These are phyloP conservation scores for Poteriospumella lacustris DNA, from an alignment of 108 stramenopile species.

Conservation along the genomic window DNA sequence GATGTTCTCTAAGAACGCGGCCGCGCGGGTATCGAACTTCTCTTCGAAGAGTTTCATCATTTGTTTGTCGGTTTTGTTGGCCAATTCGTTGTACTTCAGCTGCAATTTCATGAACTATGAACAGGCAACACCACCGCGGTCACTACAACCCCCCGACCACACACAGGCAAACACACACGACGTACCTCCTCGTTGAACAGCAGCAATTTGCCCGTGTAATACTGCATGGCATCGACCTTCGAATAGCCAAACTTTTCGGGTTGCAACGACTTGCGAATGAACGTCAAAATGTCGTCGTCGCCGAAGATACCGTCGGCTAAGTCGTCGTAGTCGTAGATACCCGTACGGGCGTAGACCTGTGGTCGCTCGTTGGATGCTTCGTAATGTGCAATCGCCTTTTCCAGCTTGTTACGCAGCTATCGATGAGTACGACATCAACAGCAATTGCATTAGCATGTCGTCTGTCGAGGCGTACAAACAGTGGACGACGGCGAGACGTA, in stretches of 20 bases:
- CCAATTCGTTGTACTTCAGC: background rate
- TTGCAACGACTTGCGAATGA: background rate
- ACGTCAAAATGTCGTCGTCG: background rate
- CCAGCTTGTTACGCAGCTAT: constrained; percentile 5
- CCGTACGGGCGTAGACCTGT: background rate
- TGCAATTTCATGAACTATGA: background rate
- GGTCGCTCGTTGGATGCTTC: background rate
- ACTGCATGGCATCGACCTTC: background rate
- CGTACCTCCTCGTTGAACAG: background rate
- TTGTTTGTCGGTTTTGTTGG: background rate
- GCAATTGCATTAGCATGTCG: too few relatives aligned
- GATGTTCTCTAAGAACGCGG: background rate
- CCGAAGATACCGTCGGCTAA: background rate
- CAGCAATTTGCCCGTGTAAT: background rate
- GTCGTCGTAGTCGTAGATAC: background rate
- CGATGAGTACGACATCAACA: too few relatives aligned
- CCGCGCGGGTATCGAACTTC: background rate
- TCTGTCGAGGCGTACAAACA: background rate
- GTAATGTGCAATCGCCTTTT: background rate
- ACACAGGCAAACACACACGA: too few relatives aligned
- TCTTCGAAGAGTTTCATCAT: background rate
- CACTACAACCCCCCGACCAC: too few relatives aligned
- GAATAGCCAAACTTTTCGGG: background rate
- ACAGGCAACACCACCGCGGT: background rate
- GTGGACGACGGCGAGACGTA: background rate